These are phyloP conservation scores for Penicillium psychrofluorescens DNA, from an alignment of 495 filamentous ascomycete genomes.

Conservation along the genomic window DNA sequence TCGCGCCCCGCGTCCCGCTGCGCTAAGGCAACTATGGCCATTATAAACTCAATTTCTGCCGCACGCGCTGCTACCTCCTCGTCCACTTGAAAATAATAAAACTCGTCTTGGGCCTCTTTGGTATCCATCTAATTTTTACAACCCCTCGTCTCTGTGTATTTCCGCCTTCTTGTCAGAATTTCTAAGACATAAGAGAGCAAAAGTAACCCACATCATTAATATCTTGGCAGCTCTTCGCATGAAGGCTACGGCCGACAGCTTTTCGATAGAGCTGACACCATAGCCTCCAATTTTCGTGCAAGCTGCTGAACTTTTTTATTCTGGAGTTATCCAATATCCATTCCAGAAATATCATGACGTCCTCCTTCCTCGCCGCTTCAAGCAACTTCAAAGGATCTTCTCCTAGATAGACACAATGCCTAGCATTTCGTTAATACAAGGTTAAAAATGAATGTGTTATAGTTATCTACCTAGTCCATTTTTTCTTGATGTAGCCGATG, in stretches of 20 bases:
- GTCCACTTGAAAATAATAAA: too few species aligned
- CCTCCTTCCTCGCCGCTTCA: conserved; percentile 1
- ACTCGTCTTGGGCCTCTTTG: too few species aligned
- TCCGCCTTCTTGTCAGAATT: neutral
- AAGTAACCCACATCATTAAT: conserved; percentile 4
- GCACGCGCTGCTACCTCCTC: too few species aligned
- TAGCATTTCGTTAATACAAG: neutral
- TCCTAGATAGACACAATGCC: conserved; percentile 2
- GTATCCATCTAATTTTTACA: too few species aligned
- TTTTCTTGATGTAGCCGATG: conserved; percentile 1
- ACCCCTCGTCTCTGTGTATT: too few species aligned
- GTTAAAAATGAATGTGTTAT: too few species aligned
- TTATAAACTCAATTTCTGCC: too few species aligned
- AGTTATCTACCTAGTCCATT: neutral
- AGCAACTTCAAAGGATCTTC: conserved; percentile 4
- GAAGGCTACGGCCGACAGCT: conserved; percentile 3
- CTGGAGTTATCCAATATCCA: conserved; percentile 4
- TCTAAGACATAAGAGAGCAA: neutral
- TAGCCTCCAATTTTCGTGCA: conserved; percentile 2
- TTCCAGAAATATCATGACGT: conserved; percentile 4
- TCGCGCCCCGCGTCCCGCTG: too few species aligned
- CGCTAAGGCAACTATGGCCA: too few species aligned
- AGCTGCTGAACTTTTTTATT: conserved; percentile 6
- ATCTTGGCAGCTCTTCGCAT: conserved; percentile 1
- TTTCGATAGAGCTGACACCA: conserved; percentile 10